Conservation (phyloP, 2,329 filamentous ascomycete species). For the Phialophora macrospora region DNA sequence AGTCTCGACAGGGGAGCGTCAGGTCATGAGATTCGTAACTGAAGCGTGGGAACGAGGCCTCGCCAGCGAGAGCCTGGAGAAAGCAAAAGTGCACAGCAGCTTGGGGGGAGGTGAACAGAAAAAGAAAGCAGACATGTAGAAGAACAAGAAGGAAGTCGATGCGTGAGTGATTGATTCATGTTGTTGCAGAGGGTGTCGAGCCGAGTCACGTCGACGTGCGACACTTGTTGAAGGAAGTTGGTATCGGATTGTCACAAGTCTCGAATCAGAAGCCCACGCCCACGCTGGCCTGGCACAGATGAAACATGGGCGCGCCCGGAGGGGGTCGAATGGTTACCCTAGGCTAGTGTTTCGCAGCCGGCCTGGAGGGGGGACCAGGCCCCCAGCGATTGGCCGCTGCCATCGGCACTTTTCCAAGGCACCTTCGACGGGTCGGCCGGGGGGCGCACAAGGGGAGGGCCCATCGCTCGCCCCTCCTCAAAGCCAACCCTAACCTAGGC, state of each 20-base stretch:
- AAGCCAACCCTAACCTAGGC: slow-evolving; percentile 12
- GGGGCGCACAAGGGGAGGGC: slow-evolving; percentile 7
- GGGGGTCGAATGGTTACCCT: slow-evolving; percentile 1
- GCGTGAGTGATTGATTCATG: slow-evolving; percentile 16
- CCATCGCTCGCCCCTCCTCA: slow-evolving; percentile 4
- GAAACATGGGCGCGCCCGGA: slow-evolving; percentile 24
- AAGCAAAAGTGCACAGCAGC: slow-evolving; percentile 3
- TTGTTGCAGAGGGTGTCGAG: slow-evolving; percentile 7
- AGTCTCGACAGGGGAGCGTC: background rate
- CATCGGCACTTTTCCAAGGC: slow-evolving; percentile 5
- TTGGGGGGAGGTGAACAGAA: slow-evolving; percentile 4
- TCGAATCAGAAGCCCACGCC: slow-evolving; percentile 28
- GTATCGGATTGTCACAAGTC: slow-evolving; percentile 9
- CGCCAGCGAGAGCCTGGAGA: slow-evolving; percentile 8
- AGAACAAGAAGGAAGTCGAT: slow-evolving; percentile 5
- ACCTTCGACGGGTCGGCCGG: slow-evolving; percentile 7
- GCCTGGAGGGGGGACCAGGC: slow-evolving; percentile 4
- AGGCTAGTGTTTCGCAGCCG: slow-evolving; percentile 20
- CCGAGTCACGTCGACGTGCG: slow-evolving; percentile 21
- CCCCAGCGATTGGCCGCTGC: slow-evolving; percentile 11
- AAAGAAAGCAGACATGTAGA: slow-evolving; percentile 8
- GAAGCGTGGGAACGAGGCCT: background rate
- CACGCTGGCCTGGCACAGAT: slow-evolving; percentile 13
- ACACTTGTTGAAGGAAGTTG: slow-evolving; percentile 28
- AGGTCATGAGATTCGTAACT: slow-evolving; percentile 2